phyloP scores from a whole-genome alignment of 225 moss, liverwort and hornwort genomes.

The Rhytidiadelphus loreus region DNA sequence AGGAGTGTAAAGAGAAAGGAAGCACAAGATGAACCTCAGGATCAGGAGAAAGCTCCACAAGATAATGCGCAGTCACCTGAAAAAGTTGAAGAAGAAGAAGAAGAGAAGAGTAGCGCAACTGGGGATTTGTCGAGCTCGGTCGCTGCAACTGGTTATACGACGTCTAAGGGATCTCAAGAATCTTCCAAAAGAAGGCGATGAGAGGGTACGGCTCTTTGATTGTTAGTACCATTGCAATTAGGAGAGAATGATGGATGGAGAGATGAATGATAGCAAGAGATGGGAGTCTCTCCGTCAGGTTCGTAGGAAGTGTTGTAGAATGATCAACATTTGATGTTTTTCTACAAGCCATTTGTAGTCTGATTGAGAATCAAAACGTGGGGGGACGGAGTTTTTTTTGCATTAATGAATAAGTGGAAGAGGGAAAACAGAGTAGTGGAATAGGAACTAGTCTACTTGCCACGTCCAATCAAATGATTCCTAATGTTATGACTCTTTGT shows the following conservation, averaged over 20 bases:
- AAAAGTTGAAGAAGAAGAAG: not conserved
- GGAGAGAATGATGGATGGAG: not conserved
- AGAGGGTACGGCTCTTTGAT: not conserved
- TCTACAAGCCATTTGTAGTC: not conserved
- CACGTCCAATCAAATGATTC: not conserved
- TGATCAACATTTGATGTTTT: not conserved
- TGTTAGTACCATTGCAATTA: not conserved
- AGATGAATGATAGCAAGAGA: not conserved
- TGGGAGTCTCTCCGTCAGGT: not conserved
- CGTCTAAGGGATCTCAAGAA: not conserved
- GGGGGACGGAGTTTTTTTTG: not conserved
- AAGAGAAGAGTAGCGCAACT: not conserved
- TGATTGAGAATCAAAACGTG: not conserved
- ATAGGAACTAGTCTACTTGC: not conserved
- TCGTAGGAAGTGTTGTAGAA: not conserved
- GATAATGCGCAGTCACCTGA: not conserved
- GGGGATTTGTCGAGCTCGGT: not conserved
- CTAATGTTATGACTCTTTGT: conserved; percentile 49
- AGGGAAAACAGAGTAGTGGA: not conserved
- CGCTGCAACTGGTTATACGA: not conserved
- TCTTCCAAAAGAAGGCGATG: not conserved
- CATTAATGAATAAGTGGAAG: conserved; percentile 9
- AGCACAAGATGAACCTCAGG: not conserved
- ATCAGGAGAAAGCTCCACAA: not conserved
- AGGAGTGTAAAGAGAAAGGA: not conserved